Conservation (phyloP, 257 asterid species). For the Solanum pinnatisectum region DNA sequence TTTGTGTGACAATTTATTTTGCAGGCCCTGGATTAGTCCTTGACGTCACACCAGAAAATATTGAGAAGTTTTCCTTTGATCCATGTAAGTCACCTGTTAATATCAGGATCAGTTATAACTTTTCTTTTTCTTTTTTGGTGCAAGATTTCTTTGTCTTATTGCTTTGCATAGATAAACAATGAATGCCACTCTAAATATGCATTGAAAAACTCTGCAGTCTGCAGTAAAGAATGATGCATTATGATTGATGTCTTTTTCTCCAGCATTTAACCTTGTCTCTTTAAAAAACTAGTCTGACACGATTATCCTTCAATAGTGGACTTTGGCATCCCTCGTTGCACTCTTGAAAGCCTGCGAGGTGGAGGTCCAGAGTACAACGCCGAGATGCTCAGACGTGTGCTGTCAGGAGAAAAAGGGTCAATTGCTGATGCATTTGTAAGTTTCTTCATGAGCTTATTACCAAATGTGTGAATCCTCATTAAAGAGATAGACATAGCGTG, state of each 20-base stretch:
- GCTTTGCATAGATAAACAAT: not conserved
- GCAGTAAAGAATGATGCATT: not conserved
- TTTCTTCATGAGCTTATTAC: not conserved
- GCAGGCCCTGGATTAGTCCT: constrained; percentile 74
- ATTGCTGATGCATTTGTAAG: constrained; percentile 80
- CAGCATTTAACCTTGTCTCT: not conserved
- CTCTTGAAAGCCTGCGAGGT: constrained; percentile 47
- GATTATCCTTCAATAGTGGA: constrained; percentile 29
- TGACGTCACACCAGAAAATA: constrained; percentile 49
- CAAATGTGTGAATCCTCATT: not conserved
- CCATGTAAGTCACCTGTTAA: constrained; percentile 45
- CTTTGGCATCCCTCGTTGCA: constrained; percentile 77
- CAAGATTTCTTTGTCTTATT: not conserved
- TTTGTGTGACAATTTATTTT: not conserved
- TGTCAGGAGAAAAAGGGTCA: constrained; percentile 68
- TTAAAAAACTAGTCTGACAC: not conserved
- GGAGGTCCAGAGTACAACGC: constrained; percentile 72
- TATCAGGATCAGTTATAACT: not conserved
- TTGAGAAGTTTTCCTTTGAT: constrained; percentile 57
- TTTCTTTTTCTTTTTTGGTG: not conserved
- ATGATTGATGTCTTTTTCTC: not conserved
- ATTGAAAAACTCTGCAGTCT: not conserved
- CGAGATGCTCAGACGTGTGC: constrained; percentile 43
- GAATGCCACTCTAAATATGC: not conserved
- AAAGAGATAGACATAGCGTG: not conserved